Conservation (phyloP, 2,329 filamentous ascomycete genomes). For the Talaromyces funiculosus region DNA sequence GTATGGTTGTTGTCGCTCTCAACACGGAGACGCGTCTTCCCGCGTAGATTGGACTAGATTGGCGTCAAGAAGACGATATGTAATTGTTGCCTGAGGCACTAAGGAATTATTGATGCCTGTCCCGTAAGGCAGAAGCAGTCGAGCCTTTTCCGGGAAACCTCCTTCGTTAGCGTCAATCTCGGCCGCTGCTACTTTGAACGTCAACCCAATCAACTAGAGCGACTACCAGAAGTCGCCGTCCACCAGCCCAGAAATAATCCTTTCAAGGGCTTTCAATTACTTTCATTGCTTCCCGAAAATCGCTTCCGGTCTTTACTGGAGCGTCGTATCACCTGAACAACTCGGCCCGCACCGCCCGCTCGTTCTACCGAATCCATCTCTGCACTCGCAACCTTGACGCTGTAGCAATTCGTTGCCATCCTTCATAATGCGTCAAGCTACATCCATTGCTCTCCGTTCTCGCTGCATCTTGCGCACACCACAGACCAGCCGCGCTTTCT, state of each 20-base stretch:
- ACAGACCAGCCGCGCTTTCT: conserved; percentile 35
- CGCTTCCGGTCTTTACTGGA: neutral
- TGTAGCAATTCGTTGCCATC: neutral
- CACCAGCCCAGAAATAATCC: neutral
- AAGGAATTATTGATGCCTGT: neutral
- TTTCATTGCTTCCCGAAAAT: neutral
- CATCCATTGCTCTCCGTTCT: conserved; percentile 36
- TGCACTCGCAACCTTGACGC: neutral
- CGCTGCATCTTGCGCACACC: conserved; percentile 34
- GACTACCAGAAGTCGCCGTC: neutral
- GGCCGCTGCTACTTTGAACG: conserved; percentile 11
- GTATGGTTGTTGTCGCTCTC: neutral
- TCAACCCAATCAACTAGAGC: conserved; percentile 10
- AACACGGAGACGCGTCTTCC: conserved; percentile 14
- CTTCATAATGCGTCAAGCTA: conserved; percentile 32
- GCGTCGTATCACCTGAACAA: neutral
- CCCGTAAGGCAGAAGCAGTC: neutral
- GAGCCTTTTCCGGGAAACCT: conserved; percentile 10
- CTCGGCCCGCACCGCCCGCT: conserved; percentile 6
- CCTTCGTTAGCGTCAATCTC: conserved; percentile 11
- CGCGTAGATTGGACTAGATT: conserved; percentile 10
- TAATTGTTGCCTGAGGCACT: conserved; percentile 13
- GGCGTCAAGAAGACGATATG: no score
- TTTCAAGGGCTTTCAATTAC: conserved; percentile 3
- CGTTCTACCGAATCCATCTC: neutral